Conservation (phyloP, 2,329 filamentous ascomycete genomes). For the Rachicladosporium sp. region DNA sequence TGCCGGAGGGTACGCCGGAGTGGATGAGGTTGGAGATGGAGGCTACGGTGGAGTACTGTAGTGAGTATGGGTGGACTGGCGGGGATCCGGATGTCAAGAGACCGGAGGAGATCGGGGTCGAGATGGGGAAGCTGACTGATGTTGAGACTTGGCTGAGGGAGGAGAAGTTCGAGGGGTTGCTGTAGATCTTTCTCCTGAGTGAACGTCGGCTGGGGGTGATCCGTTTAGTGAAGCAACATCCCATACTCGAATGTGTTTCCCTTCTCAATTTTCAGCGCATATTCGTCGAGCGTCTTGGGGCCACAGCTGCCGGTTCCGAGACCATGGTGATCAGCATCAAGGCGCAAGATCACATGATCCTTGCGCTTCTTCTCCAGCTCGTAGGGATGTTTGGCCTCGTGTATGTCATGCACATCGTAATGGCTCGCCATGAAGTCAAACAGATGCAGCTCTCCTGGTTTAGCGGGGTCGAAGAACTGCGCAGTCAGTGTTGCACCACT, state of each 20-base stretch:
- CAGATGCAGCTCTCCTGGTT: constrained; percentile 6
- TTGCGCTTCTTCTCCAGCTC: constrained; percentile 44
- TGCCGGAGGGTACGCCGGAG: constrained; percentile 8
- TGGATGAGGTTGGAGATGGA: constrained; percentile 10
- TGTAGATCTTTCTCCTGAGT: too few species aligned
- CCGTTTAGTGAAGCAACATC: constrained; percentile 9
- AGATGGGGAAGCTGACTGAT: constrained; percentile 8
- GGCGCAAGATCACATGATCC: constrained; percentile 43
- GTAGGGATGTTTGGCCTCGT: constrained; percentile 50
- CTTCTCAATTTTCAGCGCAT: constrained; percentile 23
- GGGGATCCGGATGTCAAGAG: constrained; percentile 12
- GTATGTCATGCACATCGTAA: constrained; percentile 41
- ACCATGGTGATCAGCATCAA: constrained; percentile 53
- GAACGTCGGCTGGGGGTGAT: too few species aligned
- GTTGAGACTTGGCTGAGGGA: constrained; percentile 10
- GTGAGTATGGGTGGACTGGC: constrained; percentile 13
- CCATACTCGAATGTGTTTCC: constrained; percentile 24
- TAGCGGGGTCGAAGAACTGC: constrained; percentile 18
- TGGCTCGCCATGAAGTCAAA: constrained; percentile 43
- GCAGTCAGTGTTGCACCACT: constrained; percentile 10
- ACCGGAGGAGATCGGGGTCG: constrained; percentile 10
- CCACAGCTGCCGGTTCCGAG: constrained; percentile 52
- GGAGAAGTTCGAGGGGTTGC: constrained; percentile 8
- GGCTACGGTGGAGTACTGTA: constrained; percentile 9
- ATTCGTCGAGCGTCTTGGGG: constrained; percentile 35